A percentile compares a stretch with the other conserved stretches of the same genome.
Conservation (phyloP, 129 eudicot species). For the Rutidosis leptorrhynchoides region DNA sequence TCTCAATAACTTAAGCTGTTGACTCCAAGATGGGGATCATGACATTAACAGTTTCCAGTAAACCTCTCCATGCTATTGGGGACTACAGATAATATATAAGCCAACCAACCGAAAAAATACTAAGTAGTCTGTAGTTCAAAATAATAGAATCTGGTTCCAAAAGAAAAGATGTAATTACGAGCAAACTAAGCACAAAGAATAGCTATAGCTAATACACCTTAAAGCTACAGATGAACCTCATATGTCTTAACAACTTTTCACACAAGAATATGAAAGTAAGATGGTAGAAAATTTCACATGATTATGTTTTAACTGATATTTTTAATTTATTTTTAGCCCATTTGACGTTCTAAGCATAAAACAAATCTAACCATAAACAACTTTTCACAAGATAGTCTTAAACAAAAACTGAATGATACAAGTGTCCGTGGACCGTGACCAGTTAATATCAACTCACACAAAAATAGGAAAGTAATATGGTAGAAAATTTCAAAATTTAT, state of each 20-base stretch:
- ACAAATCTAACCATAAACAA: background rate
- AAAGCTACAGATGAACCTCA: background rate
- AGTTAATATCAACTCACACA: background rate
- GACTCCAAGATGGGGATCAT: conserved; percentile 25
- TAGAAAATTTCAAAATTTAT: too few relatives aligned
- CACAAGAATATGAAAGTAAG: too few relatives aligned
- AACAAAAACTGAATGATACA: background rate
- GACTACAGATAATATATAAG: conserved; percentile 28
- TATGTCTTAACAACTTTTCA: too few relatives aligned
- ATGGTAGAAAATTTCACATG: too few relatives aligned
- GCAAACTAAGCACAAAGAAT: conserved; percentile 5
- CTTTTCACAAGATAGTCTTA: background rate
- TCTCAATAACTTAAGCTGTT: conserved; percentile 26
- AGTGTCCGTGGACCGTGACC: background rate
- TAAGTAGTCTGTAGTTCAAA: background rate
- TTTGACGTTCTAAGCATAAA: background rate
- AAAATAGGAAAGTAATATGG: background rate
- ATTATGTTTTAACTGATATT: background rate
- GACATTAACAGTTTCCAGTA: conserved; percentile 1
- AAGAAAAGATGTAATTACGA: background rate
- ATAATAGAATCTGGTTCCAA: background rate
- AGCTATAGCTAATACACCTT: background rate
- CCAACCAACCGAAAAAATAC: background rate
- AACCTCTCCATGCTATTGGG: conserved; percentile 20
- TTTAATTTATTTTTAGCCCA: background rate